These are phyloP conservation scores for Penicillium chermesinum DNA, from an alignment of 495 filamentous ascomycete species.

Conservation along the genomic window DNA sequence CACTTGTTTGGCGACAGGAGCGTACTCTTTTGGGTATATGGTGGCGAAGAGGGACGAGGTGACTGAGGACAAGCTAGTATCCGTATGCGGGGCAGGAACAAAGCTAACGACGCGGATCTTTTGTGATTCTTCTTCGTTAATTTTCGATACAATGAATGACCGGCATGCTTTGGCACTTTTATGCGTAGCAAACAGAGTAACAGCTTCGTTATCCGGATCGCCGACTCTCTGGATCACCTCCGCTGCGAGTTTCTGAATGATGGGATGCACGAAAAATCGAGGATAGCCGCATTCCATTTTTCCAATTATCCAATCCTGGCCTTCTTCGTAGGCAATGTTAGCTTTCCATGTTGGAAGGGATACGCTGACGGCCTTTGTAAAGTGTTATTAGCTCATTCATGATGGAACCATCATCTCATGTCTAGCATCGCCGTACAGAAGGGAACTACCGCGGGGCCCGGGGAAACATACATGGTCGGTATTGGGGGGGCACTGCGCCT, in stretches of 20 bases:
- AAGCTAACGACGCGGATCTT: conserved; percentile 65
- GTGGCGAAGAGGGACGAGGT: conserved; percentile 63
- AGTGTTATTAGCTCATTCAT: conserved; percentile 7
- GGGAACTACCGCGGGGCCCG: conserved; percentile 22
- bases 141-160: conserved; percentile 61
- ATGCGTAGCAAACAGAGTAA: conserved; percentile 75
- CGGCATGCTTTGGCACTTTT: conserved; percentile 62
- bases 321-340: conserved; percentile 91
- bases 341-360: conserved; percentile 91
- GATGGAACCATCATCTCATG: background rate
- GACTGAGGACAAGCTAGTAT: conserved; percentile 24
- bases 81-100: conserved; percentile 43
- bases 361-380: conserved; percentile 80
- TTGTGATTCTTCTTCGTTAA: conserved; percentile 38
- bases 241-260: conserved; percentile 66
- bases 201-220: conserved; percentile 51
- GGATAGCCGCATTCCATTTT: conserved; percentile 92
- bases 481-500: conserved; percentile 44
- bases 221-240: conserved; percentile 65
- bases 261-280: conserved; percentile 87
- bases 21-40: conserved; percentile 60
- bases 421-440: conserved; percentile 7
- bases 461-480: conserved; percentile 49
- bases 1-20: conserved; percentile 73
- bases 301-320: conserved; percentile 74